Base-by-base conservation (phyloP, 495 filamentous ascomycete genomes). In the Penicillium silybi region DNA sequence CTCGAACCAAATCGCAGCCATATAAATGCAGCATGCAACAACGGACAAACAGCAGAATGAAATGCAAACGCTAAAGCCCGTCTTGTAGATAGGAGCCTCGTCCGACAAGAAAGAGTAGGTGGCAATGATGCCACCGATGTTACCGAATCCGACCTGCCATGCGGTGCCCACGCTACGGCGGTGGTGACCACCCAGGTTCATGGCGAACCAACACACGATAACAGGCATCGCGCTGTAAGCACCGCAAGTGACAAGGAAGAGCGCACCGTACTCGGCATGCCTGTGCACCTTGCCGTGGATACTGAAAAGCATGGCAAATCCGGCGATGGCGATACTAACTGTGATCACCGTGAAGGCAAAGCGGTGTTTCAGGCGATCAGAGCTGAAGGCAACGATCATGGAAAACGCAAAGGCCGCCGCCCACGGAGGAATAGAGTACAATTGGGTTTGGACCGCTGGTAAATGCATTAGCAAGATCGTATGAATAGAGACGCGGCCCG, bases 81-180 rank as follows among this genome's bases (percentile, higher is more conserved):
- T 80, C 13, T 72, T 82, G 65, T 86, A 96, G 23, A 44, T 59
- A 2, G 72, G 60, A 6, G 87, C 83, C 64, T 97, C 89, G 41
- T 77, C 83, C 6, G 65, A 57, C 20, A 93, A 57, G 68, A 97
- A 98, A 0, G 84, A 76, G 69, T 86, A 97, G 0, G 90, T 92
- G 0, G 92, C 80, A 48, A 97, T 90, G 56, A 98, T 95, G 13
- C 92, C 93, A 34, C 90, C 92, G 27, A 73, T 87, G 58, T 97
- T 96, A n/a, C 92, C 92, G 56, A 95, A 95, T 0, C 87, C 90
- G 39, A 97, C 74, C 64, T 96, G 91, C 87, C 86, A 96, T 6
- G 88, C 93, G 4, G 84, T 82, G 7, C 91, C 93, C 3, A 98
- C 84, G 37, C 86, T 77, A 15, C 91, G 80, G 1, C 90, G 80